Evolutionary conservation across 1,139 yeast species (phyloP), one percentile per base, ranked within the genome.

Genomic region (Geotrichum citri-aurantii): DNA sequence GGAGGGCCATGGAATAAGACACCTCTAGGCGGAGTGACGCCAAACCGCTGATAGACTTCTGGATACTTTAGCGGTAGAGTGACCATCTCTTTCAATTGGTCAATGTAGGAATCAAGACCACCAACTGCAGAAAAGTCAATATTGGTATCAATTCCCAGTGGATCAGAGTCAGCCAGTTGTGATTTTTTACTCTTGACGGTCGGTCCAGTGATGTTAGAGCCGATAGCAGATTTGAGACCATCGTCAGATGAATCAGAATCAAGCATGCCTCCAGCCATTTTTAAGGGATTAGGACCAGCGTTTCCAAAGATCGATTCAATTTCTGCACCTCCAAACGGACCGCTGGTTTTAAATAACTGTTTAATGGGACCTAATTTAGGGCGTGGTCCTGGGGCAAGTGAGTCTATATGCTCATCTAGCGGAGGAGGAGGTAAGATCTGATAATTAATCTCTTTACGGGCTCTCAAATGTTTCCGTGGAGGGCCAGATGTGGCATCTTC

Each of bases 1-100:
- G 99, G 99, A 4, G 99, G 99, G 49, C 99, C 99, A 73, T 93
- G 99, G 75, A 93, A 93, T 58, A 93, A 75, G 1, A 93, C 99
- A 63, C 99, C 99, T 65, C 99, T 79, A 17, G 99, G 99, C 1
- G 99, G 99, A 0, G 97, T 89, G 42, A 93, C 90, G 59, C 84
- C 85, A 70, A 93, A 93, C 69, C 85, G 85, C 66, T 90, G 90
- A 69, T 92, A 93, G 21, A 93, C 80, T 70, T 93, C 99, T 0
- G 99, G 99, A 66, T 93, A 93, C 59, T 91, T 74, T 62, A 93
- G 76, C 0, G 99, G 99, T 60, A 93, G 76, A 0, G 96, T 90
- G 14, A 93, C 96, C 99, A 93, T 93, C 73, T 93, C 99, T 68
- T 93, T 93, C 64, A 93, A 79, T 71, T 92, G 97, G 67, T 86